These are phyloP conservation scores for Fraxinus pennsylvanica DNA, from an alignment of 257 asterid genomes.

Conservation along the genomic window DNA sequence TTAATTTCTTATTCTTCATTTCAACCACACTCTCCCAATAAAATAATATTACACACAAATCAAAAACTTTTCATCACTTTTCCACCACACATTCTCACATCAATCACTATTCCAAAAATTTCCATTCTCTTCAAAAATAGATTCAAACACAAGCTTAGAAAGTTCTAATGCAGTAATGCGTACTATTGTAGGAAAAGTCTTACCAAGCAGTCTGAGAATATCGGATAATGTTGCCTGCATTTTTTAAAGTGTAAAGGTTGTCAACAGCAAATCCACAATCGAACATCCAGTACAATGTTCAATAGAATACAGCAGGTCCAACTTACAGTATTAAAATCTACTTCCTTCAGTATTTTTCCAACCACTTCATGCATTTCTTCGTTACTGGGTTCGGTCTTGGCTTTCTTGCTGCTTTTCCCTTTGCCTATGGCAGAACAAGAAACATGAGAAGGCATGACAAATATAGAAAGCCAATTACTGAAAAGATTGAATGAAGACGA, in stretches of 20 bases:
- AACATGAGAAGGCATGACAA: not conserved
- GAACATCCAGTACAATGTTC: conserved; percentile 1
- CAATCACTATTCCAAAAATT: too few relatives aligned
- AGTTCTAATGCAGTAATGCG: not conserved
- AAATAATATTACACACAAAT: too few relatives aligned
- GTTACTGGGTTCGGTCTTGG: conserved; percentile 57
- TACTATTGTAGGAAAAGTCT: conserved; percentile 15
- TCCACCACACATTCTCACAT: too few relatives aligned
- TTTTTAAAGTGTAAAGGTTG: conserved; percentile 21
- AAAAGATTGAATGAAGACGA: not conserved
- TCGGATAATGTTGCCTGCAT: conserved; percentile 91
- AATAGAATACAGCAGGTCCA: not conserved
- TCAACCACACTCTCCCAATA: too few relatives aligned
- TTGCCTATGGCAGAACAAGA: conserved; percentile 37
- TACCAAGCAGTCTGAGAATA: conserved; percentile 84
- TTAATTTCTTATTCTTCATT: too few relatives aligned
- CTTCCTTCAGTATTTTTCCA: conserved; percentile 69
- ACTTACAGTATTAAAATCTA: conserved; percentile 84
- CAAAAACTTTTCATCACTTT: too few relatives aligned
- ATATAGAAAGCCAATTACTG: not conserved
- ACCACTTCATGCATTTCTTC: conserved; percentile 69
- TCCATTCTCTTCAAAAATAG: too few relatives aligned
- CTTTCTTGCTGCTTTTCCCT: conserved; percentile 43
- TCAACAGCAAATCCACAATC: conserved; percentile 9
- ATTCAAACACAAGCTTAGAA: not conserved